These are phyloP conservation scores for Amanita fuliginea DNA, from an alignment of 768 basidiomycete genomes.

Conservation along the genomic window DNA sequence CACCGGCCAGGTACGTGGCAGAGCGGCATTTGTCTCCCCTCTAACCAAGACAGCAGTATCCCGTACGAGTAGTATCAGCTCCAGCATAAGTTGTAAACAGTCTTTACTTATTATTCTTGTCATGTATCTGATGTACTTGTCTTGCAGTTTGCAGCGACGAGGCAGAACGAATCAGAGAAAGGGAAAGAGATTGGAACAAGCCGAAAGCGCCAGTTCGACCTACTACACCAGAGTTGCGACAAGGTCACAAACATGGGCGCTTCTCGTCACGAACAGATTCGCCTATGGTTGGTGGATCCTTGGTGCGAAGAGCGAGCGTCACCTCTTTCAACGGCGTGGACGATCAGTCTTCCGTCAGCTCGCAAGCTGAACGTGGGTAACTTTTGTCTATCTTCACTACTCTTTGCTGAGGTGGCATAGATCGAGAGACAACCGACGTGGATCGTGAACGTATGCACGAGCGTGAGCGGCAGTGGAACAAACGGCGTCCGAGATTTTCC, in stretches of 20 bases:
- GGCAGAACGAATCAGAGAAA: slow-evolving; percentile 22
- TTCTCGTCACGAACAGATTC: slow-evolving; percentile 6
- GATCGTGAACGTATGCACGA: slow-evolving; percentile 34
- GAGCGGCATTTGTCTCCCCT: not conserved
- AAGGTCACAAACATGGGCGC: slow-evolving; percentile 11
- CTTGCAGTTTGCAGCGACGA: slow-evolving; percentile 11
- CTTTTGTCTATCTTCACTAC: not conserved
- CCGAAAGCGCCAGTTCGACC: slow-evolving; percentile 11
- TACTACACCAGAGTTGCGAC: slow-evolving; percentile 13
- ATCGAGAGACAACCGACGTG: slow-evolving; percentile 30
- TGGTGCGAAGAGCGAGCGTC: slow-evolving; percentile 19
- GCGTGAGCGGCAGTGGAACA: slow-evolving; percentile 48
- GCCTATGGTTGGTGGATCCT: slow-evolving; percentile 9
- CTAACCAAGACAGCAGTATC: slow-evolving; percentile 8
- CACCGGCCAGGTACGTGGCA: slow-evolving; percentile 2
- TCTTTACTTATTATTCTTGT: not conserved
- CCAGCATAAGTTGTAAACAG: slow-evolving; percentile 7
- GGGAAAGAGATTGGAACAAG: slow-evolving; percentile 38
- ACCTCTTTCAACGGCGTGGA: slow-evolving; percentile 22
- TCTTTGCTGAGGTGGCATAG: slow-evolving; percentile 17
- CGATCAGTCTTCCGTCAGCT: slow-evolving; percentile 31
- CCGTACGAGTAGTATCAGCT: slow-evolving; percentile 8
- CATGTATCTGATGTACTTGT: not conserved
- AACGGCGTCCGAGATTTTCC: slow-evolving; percentile 21
- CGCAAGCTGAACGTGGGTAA: slow-evolving; percentile 42